phyloP scores from a whole-genome alignment of 2,329 filamentous ascomycete species.

The Diaporthe helianthi region DNA sequence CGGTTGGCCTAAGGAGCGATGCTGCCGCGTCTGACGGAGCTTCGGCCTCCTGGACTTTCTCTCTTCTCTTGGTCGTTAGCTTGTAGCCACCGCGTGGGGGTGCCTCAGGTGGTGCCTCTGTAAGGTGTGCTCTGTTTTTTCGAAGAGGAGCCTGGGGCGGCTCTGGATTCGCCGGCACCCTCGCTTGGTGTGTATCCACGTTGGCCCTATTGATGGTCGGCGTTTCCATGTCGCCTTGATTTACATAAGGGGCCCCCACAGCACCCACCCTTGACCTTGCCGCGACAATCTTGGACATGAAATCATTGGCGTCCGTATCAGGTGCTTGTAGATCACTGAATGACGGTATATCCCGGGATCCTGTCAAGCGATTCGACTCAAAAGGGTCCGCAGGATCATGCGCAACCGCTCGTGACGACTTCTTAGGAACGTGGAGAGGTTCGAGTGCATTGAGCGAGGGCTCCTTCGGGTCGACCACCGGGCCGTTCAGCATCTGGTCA shows the following conservation, averaged over 20 bases:
- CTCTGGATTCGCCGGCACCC: conserved; percentile 47
- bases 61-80: conserved; percentile 52
- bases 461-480: conserved; percentile 48
- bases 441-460: conserved; percentile 47
- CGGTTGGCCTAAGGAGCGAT: conserved; percentile 48
- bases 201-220: conserved; percentile 58
- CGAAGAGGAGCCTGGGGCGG: conserved; percentile 60
- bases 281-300: conserved; percentile 62
- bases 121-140: conserved; percentile 59
- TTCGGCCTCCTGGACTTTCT: conserved; percentile 48
- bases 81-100: conserved; percentile 71
- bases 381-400: conserved; percentile 58
- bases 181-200: conserved; percentile 46
- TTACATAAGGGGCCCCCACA: conserved; percentile 46
- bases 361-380: conserved; percentile 51
- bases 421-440: conserved; percentile 39
- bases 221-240: conserved; percentile 69
- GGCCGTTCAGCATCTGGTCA: conserved; percentile 46
- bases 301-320: conserved; percentile 59
- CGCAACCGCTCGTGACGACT: conserved; percentile 44
- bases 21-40: conserved; percentile 50
- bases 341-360: conserved; percentile 49
- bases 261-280: conserved; percentile 55
- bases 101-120: conserved; percentile 62
- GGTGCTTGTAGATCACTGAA: conserved; percentile 49